Base-by-base conservation (phyloP, 2,329 filamentous ascomycete species). In the Aspergillus nomiae region DNA sequence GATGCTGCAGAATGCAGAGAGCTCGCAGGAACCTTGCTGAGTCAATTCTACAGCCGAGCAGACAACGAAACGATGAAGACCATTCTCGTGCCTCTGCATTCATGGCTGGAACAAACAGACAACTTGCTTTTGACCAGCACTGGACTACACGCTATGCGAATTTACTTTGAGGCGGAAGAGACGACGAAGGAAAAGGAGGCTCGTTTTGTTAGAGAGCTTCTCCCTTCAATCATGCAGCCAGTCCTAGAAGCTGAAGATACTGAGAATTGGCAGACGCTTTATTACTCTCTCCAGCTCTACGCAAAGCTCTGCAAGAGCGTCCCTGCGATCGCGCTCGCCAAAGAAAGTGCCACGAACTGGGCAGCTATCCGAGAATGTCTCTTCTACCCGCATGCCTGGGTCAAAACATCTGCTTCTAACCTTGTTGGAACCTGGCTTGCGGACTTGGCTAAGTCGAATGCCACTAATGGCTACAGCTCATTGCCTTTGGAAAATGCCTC, bases 1-100 rank as follows among this genome's bases (percentile, higher is more conserved):
- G 91, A 96, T 59, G 92, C 92, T 56, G 86, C 90, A 58, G 91
- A 92, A 69, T 99, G 95, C 77, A 89, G 92, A 34, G 86, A 93
- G 65, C 89, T 94, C 76, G 93, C 94, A 0, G 90, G 88, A 51
- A 87, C 90, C 62, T 81, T 99, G 51, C 82, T 98, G 61, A 92
- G 91, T 72, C 89, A 91, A 71, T 85, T 95, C 21, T 96, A 97
- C 77, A 86, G 87, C 62, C 88, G 89, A 70, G 89, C 93, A 2
- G 90, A 94, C 73, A 85, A 86, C 65, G 90, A 93, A 67, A 86
- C 89, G 63, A 82, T 88, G 43, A 86, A 88, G 65, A 89, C 86
- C 54, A 93, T 96, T 73, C 79, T 95, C 43, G 80, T 80, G 0
- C 84, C 94, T 51, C 81, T 97, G 61, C 87, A 88, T 63, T 84